Evolutionary conservation across 176 grass and related monocot genomes (phyloP).

Genomic region (Coix lacrymajobi): DNA sequence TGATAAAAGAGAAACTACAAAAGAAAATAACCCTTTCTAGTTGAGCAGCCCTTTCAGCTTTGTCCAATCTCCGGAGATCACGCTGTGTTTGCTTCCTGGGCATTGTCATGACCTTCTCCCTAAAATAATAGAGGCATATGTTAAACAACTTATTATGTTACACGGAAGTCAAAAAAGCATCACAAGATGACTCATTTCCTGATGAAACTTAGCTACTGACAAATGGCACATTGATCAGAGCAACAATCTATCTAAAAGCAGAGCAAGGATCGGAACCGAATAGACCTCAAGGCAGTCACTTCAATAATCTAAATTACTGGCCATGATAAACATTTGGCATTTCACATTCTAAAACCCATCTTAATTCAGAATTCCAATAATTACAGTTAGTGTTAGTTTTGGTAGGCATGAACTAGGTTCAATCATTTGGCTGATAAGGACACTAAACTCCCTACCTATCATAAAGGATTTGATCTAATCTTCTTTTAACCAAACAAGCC

Average conservation of each 20-base stretch:
- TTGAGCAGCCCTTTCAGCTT: constrained; percentile 79
- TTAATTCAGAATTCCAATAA: not conserved
- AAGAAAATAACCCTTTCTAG: constrained; percentile 68
- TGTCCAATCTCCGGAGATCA: constrained; percentile 60
- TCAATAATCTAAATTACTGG: not conserved
- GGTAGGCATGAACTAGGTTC: not conserved
- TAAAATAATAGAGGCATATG: constrained; percentile 22
- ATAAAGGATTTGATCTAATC: not conserved
- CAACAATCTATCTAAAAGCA: not conserved
- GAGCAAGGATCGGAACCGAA: not conserved
- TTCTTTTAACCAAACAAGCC: not conserved
- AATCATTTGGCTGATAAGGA: not conserved
- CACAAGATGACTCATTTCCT: not conserved
- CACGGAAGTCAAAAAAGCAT: not conserved
- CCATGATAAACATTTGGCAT: not conserved
- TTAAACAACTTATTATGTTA: constrained; percentile 11
- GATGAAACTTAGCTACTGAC: constrained; percentile 4
- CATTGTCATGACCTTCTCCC: constrained; percentile 93
- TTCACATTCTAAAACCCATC: not conserved
- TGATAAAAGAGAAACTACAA: not conserved
- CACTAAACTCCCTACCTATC: not conserved
- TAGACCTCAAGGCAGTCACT: not conserved
- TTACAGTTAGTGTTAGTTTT: not conserved
- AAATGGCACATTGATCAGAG: not conserved
- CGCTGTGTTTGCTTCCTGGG: constrained; percentile 70